Percentiles rank a stretch among this genome's conserved stretches.
phyloP scores from a whole-genome alignment of 805 yeast genomes.

The Suhomyces sp. region DNA sequence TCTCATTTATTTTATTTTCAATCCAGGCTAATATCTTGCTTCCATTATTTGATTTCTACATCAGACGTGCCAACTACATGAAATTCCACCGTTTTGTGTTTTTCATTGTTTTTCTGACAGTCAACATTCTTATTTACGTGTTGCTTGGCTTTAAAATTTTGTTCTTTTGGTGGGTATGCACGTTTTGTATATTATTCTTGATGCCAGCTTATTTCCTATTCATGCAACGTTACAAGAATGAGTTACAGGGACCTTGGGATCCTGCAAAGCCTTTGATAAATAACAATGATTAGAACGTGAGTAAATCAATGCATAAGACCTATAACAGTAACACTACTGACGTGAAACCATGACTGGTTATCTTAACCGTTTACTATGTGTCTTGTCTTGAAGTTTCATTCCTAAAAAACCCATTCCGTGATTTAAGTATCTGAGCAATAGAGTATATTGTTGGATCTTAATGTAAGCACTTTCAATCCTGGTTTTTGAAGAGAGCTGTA shows the following conservation, averaged over 20 bases:
- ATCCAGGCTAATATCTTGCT: conserved; percentile 69
- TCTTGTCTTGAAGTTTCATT: too few species aligned
- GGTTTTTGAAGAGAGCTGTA: too few species aligned
- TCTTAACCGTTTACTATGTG: too few species aligned
- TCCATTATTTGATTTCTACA: conserved; percentile 66
- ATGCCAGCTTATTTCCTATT: conserved; percentile 71
- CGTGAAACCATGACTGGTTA: too few species aligned
- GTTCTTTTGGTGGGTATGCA: conserved; percentile 50
- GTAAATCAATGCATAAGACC: not conserved
- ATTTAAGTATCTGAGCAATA: too few species aligned
- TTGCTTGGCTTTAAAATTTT: conserved; percentile 29
- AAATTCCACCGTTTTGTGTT: conserved; percentile 17
- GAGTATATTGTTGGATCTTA: too few species aligned
- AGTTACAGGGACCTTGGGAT: conserved; percentile 92
- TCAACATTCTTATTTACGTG: conserved; percentile 32
- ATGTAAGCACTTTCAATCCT: too few species aligned
- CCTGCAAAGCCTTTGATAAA: conserved; percentile 61
- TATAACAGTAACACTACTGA: not conserved
- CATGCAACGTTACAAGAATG: conserved; percentile 78
- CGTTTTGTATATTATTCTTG: conserved; percentile 48
- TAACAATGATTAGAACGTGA: conserved; percentile 1
- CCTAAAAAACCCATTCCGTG: too few species aligned
- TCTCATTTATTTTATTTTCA: conserved; percentile 75
- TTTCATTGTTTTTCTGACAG: conserved; percentile 24
- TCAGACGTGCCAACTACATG: conserved; percentile 42